phyloP scores from a whole-genome alignment of 148 eudicot species.

The Fagopyrum esculentum region DNA sequence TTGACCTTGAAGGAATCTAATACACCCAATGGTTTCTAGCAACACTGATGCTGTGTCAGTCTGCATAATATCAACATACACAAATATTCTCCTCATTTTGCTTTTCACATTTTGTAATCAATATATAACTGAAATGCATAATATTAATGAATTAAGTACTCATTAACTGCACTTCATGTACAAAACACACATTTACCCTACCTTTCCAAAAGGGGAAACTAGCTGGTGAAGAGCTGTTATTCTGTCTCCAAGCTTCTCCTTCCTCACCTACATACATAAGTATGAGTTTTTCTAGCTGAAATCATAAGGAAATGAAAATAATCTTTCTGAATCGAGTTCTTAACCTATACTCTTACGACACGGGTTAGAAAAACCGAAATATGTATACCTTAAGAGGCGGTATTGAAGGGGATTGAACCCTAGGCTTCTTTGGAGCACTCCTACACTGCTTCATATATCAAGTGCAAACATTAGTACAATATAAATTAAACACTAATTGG shows the following conservation, averaged over 20 bases:
- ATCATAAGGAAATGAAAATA: too few relatives aligned
- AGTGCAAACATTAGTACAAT: background rate
- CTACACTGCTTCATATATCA: conserved; percentile 8
- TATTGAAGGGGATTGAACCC: conserved; percentile 15
- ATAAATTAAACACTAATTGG: too few relatives aligned
- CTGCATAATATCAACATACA: conserved; percentile 44
- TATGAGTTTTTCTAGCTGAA: too few relatives aligned
- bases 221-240: conserved; percentile 20
- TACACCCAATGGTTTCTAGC: conserved; percentile 77
- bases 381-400: conserved; percentile 14
- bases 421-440: conserved; percentile 14
- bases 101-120: background rate
- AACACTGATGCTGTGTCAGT: conserved; percentile 97
- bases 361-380: background rate
- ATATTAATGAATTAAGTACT: background rate
- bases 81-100: background rate
- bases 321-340: too few relatives aligned
- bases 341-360: too few relatives aligned
- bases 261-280: conserved; percentile 10
- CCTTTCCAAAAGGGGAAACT: conserved; percentile 22
- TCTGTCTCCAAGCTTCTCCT: conserved; percentile 21
- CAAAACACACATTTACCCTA: background rate
- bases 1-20: conserved; percentile 86
- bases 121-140: background rate
- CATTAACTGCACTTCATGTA: background rate